Evolutionary conservation across 139 green algal species (phyloP).

Genomic region (Dunaliella primolecta): DNA sequence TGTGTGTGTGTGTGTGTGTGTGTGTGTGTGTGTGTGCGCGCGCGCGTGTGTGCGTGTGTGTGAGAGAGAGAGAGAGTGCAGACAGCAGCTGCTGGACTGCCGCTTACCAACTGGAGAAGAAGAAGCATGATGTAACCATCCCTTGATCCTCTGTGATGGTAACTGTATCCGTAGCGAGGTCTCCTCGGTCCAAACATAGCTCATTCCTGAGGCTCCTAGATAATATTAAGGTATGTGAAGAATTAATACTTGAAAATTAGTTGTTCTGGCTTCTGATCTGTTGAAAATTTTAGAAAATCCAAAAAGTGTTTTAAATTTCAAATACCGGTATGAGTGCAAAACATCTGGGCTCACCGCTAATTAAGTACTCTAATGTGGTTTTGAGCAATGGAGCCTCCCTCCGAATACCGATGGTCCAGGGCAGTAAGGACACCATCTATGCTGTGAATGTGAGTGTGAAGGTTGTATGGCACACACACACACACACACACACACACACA

Average conservation of each 20-base stretch:
- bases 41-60: no score
- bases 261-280: no score
- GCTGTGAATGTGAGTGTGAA: background rate
- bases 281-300: no score
- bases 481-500: background rate
- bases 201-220: background rate
- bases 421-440: background rate
- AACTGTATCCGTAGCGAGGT: background rate
- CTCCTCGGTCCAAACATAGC: background rate
- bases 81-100: no score
- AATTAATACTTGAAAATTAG: background rate
- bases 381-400: background rate
- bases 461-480: background rate
- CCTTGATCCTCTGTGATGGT: background rate
- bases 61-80: no score
- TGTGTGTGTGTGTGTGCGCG: no score
- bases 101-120: constrained; percentile 9
- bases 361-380: background rate
- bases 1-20: no score
- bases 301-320: no score
- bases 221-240: no score
- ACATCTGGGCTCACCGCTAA: background rate
- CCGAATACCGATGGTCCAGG: background rate
- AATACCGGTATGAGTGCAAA: background rate
- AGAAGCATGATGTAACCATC: constrained; percentile 43